Conservation (phyloP, 176 grass and related monocot genomes). For the Alloteropsis semialata region DNA sequence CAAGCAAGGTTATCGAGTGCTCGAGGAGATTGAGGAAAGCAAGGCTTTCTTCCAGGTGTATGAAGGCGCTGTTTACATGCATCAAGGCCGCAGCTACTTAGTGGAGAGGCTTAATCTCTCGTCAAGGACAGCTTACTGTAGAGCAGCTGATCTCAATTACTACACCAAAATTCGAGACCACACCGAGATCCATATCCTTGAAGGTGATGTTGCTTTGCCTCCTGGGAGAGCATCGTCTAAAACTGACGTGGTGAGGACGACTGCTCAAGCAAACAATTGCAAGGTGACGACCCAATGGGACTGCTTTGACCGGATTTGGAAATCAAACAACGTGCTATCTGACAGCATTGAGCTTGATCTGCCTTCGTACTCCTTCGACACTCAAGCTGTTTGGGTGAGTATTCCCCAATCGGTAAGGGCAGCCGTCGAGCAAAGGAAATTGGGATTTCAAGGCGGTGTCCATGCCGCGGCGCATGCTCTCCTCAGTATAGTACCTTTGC, state of each 20-base stretch:
- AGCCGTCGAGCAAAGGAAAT: not conserved
- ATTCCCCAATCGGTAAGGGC: not conserved
- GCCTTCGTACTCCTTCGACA: not conserved
- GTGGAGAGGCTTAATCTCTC: not conserved
- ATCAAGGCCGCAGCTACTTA: not conserved
- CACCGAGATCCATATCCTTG: not conserved
- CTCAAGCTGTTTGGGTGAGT: not conserved
- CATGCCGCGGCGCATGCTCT: not conserved
- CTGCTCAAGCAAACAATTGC: not conserved
- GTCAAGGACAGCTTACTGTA: not conserved
- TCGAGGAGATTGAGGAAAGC: not conserved
- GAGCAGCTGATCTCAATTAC: not conserved
- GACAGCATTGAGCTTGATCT: not conserved
- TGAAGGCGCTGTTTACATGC: not conserved
- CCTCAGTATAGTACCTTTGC: slow-evolving; percentile 39
- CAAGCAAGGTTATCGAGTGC: slow-evolving; percentile 18
- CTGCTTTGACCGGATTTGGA: not conserved
- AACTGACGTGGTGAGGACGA: no score
- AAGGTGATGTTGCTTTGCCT: not conserved
- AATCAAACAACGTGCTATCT: not conserved
- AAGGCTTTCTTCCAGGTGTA: not conserved
- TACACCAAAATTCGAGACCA: not conserved
- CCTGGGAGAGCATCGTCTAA: not conserved
- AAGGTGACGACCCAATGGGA: not conserved
- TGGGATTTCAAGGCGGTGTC: not conserved